Base-by-base conservation (phyloP, 2,329 filamentous ascomycete genomes). In the Ceratocystis harringtonii region DNA sequence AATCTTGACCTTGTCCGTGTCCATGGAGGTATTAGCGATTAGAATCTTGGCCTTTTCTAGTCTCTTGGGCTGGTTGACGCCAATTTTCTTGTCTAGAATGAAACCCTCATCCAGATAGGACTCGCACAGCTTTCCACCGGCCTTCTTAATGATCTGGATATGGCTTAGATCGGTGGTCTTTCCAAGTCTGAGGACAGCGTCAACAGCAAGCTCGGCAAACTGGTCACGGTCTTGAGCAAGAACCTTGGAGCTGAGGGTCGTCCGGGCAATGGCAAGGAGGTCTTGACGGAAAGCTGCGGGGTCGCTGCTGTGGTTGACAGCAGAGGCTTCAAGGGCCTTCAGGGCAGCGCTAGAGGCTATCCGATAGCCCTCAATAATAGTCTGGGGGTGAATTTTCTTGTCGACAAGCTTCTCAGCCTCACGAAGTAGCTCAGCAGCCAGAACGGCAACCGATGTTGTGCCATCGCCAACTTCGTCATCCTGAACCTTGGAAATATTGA, bases 1-100 rank as follows among this genome's bases (percentile, higher is more conserved):
- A 72, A 99, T 97, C 83, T 99, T 99, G 79, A 99, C 90, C 82
- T 99, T 99, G 79, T 99, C 94, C 44, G 94, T 99, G 77, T 99
- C 94, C 94, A 99, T 99, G 12, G 92, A 89, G 8, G 94, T 99
- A 79, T 99, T 99, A 69, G 94, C 94, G 25, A 99, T 89, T 66
- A 99, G 78, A 70, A 99, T 99, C 80, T 97, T 99, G 70, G 92
- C 94, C 75, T 99, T 97, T 76, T 97, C 92, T 72, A 99, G 80
- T 67, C 91, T 83, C 82, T 97, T 97, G 65, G 94, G 94, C 77
- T 99, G 94, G 80, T 97, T 97, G 67, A 97, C 92, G 70, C 94
- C 94, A 70, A 99, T 96, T 79, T 92, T 95, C 84, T 99, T 99
- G 80, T 99, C 94, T 65, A 99, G 80, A 73, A 99, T 97, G 79